Evolutionary conservation across 352 stramenopile species (phyloP), one percentile per base, ranked within the genome.

Genomic region (Halophytophthora batemanensis): DNA sequence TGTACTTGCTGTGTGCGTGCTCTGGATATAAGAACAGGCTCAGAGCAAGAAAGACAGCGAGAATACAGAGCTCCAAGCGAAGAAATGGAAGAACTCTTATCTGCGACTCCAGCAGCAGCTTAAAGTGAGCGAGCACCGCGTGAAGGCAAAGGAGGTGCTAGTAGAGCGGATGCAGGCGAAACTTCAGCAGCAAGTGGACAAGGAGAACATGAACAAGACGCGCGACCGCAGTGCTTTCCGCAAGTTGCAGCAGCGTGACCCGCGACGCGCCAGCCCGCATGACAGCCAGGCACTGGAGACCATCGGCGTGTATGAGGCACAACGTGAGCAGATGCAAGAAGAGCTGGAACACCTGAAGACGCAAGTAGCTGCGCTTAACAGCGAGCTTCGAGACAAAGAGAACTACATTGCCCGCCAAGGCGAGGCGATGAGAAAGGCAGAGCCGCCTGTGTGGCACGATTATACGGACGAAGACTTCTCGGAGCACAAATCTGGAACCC

Each of bases 131-230:
- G 84, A 96, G 40, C 86, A 95, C 21, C 74, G 84, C 3, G 86
- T 96, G 5, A 92, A 92, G 55, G 82, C 84, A 3, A 96, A 94
- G 49, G 86, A 96, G 36, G 64, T 86, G 11, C 56, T 91, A 0
- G 64, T 93, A 1, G 78, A 96, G 25, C 74, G 69, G 12, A 84
- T 96, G 64, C 83, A 95, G 46, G 59, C 82, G 18, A 96, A 93
- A 28, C 48, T 96, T 3, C 74, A 90, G 50, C 75, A 90, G 53
- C 74, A 90, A 36, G 67, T 87, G 11, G 77, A 91, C 54, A 89
- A 87, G 35, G 69, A 91, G 34, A 71, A 64, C n/a, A 45, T 79
- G 39, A 79, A 69, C 41, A 90, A 79, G 46, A 67, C 61, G 13
- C 71, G 78, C 0, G 78, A 86, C 23, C 74, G 67, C 8, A 64